These are phyloP conservation scores for Aristolochia contorta DNA, from an alignment of 164 flowering plant genomes.

Conservation along the genomic window DNA sequence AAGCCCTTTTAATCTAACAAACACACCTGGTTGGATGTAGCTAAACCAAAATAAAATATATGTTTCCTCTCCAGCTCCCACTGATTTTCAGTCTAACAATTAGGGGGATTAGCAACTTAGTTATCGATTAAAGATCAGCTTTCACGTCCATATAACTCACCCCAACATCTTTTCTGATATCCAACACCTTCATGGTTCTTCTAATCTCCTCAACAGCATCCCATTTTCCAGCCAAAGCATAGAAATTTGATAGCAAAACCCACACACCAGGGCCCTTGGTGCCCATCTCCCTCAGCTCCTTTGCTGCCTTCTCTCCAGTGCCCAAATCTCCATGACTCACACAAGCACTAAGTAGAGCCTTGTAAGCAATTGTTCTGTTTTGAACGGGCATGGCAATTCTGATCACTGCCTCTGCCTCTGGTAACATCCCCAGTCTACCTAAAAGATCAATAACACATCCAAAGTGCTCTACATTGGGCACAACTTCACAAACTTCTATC, in stretches of 20 bases:
- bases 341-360: constrained; percentile 26
- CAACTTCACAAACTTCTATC: constrained; percentile 11
- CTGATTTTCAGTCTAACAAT: too few relatives aligned
- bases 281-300: not conserved
- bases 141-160: not conserved
- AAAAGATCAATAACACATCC: constrained; percentile 21
- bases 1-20: too few relatives aligned
- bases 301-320: constrained; percentile 12
- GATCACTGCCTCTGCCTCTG: constrained; percentile 18
- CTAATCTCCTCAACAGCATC: not conserved
- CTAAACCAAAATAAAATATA: too few relatives aligned
- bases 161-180: not conserved
- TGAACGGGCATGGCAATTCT: constrained; percentile 6
- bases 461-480: constrained; percentile 21
- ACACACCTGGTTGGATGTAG: too few relatives aligned
- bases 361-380: constrained; percentile 18
- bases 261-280: not conserved
- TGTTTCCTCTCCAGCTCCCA: too few relatives aligned
- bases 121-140: not conserved
- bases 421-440: constrained; percentile 20
- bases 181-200: not conserved
- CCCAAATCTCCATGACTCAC: constrained; percentile 13
- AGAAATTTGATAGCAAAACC: not conserved
- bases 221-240: not conserved
- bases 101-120: too few relatives aligned